Evolutionary conservation across 2,329 filamentous ascomycete genomes (phyloP), one percentile per base, ranked within the genome.

Genomic region (Plectosphaerella plurivora): DNA sequence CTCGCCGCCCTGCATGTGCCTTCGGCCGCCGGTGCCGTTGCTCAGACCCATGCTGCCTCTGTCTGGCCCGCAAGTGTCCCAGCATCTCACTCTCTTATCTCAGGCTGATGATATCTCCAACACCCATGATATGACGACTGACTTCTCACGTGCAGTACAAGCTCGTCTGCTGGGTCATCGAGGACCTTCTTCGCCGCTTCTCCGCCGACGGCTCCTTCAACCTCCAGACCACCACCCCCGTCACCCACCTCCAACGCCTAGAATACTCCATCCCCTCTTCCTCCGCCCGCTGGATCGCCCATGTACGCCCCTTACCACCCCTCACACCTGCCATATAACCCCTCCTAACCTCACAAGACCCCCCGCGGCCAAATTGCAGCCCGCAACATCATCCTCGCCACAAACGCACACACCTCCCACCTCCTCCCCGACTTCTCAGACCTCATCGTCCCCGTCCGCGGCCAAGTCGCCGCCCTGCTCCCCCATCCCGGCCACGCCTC

Each of bases 381-480:
- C 1, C 70, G 73, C 12, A 77, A 81, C 35, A 81, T 96, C 18
- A 76, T 96, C 16, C 78, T 96, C 15, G 87, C 89, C 5, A 93
- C 88, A 1, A 96, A 96, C 63, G 92, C 76, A 4, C 95, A 96
- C 67, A 92, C 90, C 0, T 89, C 89, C 1, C 78, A 85, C 55
- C 75, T 96, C 4, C 71, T 93, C 2, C 89, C 89, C 0, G 64
- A 73, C 35, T 86, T 93, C 59, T 74, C 80, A 9, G 82, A 85
- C 57, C 75, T 91, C 9, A 87, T 96, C 56, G 82, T 92, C 3
- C 92, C 92, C 0, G 84, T 88, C 2, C 77, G 88, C 22, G 91
- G 89, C 1, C 84, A 92, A 63, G 83, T 92, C 70, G 81, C 79
- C 42, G 81, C 86, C 1, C 75, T 92, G 18, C 61, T 76, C 4